These are phyloP conservation scores for Astragalus membranaceus DNA, from an alignment of 306 rosid genomes.

Conservation along the genomic window DNA sequence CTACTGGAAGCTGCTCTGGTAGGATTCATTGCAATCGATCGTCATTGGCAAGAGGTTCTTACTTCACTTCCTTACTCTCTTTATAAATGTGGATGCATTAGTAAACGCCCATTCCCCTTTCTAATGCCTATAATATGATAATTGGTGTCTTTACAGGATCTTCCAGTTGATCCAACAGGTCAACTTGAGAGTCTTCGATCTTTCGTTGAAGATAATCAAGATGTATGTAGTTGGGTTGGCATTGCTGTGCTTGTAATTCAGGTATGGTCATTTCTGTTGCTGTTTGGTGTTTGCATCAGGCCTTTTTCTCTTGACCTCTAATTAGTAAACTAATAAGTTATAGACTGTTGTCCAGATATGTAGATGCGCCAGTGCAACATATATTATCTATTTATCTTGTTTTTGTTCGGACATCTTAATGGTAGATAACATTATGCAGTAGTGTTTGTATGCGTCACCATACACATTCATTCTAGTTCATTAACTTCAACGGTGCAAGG, in stretches of 20 bases:
- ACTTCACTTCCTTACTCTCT: neutral
- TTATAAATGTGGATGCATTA: neutral
- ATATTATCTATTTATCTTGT: neutral
- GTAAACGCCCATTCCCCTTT: conserved; percentile 11
- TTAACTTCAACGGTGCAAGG: neutral
- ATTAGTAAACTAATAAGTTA: neutral
- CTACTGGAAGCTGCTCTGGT: conserved; percentile 71
- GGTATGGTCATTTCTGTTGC: conserved; percentile 42
- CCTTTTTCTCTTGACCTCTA: conserved; percentile 7
- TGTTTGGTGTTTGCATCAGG: neutral
- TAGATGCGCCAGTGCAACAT: neutral
- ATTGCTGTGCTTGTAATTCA: conserved; percentile 53
- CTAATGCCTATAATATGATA: neutral
- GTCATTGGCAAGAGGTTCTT: conserved; percentile 68
- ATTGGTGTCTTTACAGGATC: conserved; percentile 53
- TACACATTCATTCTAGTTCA: neutral
- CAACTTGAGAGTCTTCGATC: conserved; percentile 53
- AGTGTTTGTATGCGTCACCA: neutral
- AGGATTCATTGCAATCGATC: conserved; percentile 72
- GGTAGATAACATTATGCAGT: neutral
- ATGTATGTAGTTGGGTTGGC: conserved; percentile 78
- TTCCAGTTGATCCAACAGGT: conserved; percentile 87
- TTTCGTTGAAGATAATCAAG: conserved; percentile 63
- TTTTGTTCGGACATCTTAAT: neutral
- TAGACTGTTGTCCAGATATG: neutral